phyloP scores from a whole-genome alignment of 2,329 filamentous ascomycete genomes.

The Cladophialophora chaetospira region DNA sequence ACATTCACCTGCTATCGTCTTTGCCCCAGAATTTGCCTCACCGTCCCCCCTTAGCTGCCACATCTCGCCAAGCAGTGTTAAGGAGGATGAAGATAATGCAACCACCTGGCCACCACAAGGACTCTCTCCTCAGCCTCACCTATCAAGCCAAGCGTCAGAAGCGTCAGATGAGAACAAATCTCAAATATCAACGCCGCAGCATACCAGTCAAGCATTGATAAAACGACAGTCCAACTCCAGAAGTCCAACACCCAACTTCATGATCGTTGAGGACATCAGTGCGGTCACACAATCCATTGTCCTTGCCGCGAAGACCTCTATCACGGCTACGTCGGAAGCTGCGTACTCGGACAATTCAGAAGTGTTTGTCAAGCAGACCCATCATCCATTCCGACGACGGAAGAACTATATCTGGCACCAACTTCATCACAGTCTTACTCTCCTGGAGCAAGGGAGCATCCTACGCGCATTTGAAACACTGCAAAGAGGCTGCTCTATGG shows the following conservation, averaged over 20 bases:
- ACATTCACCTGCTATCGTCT: not conserved
- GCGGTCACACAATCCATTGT: not conserved
- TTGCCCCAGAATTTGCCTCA: not conserved
- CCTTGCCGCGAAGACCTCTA: not conserved
- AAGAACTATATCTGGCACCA: constrained; percentile 11
- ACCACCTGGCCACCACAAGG: not conserved
- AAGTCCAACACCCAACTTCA: not conserved
- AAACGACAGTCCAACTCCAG: not conserved
- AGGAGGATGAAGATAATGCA: not conserved
- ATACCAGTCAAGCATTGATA: not conserved
- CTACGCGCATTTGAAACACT: not conserved
- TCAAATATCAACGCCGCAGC: not conserved
- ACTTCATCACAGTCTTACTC: constrained; percentile 5
- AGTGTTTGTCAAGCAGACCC: not conserved
- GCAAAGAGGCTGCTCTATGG: constrained; percentile 7
- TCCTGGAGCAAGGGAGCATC: constrained; percentile 2
- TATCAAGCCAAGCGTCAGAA: no score
- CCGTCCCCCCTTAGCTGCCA: not conserved
- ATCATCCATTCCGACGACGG: constrained; percentile 1
- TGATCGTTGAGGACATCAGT: not conserved
- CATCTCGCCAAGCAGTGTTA: not conserved
- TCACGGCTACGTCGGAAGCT: not conserved
- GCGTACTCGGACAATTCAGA: not conserved
- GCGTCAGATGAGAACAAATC: not conserved
- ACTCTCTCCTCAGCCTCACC: not conserved